A percentile compares a stretch with the other conserved stretches of the same genome.
These are phyloP conservation scores for Phytopythium ostracodes DNA, from an alignment of 352 stramenopile species.

Conservation along the genomic window DNA sequence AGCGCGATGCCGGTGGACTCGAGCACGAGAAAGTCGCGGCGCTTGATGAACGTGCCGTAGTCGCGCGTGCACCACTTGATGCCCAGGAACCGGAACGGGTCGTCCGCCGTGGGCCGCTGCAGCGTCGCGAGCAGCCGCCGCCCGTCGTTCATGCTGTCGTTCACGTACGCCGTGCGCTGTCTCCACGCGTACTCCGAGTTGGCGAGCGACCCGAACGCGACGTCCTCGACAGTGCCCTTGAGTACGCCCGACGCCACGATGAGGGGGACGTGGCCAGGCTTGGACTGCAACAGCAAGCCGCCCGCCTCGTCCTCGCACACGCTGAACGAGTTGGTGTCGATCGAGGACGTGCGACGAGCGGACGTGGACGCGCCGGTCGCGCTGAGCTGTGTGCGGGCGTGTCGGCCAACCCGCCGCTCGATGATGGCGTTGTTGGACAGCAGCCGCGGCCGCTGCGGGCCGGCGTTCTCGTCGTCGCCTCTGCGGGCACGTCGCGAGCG, in stretches of 20 bases:
- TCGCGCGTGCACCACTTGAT: constrained; percentile 40
- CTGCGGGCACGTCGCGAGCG: constrained; percentile 29
- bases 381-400: constrained; percentile 17
- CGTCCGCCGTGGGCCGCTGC: constrained; percentile 30
- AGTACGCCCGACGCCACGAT: constrained; percentile 29
- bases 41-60: constrained; percentile 32
- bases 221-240: constrained; percentile 39
- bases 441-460: constrained; percentile 32
- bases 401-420: constrained; percentile 20
- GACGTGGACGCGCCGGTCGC: constrained; percentile 12
- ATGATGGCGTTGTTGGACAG: constrained; percentile 38
- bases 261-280: constrained; percentile 29
- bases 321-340: constrained; percentile 29
- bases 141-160: constrained; percentile 29
- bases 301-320: constrained; percentile 29
- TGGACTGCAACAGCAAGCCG: constrained; percentile 26
- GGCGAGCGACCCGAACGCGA: constrained; percentile 36
- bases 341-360: constrained; percentile 11
- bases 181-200: constrained; percentile 30
- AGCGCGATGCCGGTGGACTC: constrained; percentile 36
- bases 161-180: constrained; percentile 36
- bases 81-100: constrained; percentile 47
- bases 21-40: constrained; percentile 35
- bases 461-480: constrained; percentile 15
- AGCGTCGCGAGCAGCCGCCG: constrained; percentile 37